Percentiles rank a stretch among this genome's conserved stretches.
These are phyloP conservation scores for Dioscorea alata DNA, from an alignment of 106 monocot genomes.

Conservation along the genomic window DNA sequence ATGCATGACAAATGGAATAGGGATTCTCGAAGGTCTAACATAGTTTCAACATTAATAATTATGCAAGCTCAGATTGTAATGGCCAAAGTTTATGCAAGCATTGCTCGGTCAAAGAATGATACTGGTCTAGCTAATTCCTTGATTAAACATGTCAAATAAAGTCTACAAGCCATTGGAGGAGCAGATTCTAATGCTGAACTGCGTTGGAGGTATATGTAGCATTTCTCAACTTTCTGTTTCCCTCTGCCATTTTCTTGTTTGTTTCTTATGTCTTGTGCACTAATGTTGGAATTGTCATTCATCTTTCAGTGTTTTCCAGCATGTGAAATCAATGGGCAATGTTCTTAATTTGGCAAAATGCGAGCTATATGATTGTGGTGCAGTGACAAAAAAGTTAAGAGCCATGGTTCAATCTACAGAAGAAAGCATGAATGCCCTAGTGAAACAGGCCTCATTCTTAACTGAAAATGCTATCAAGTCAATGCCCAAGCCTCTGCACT, in stretches of 20 bases:
- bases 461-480: conserved; percentile 66
- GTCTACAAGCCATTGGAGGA: too few relatives aligned
- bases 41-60: conserved; percentile 52
- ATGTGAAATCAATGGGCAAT: conserved; percentile 52
- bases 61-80: conserved; percentile 77
- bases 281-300: too few relatives aligned
- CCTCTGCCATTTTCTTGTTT: too few relatives aligned
- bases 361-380: conserved; percentile 23
- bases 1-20: conserved; percentile 51
- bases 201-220: too few relatives aligned
- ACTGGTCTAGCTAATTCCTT: conserved; percentile 34
- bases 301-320: conserved; percentile 32
- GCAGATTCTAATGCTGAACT: too few relatives aligned
- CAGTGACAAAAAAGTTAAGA: conserved; percentile 33
- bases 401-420: conserved; percentile 46
- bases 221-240: too few relatives aligned
- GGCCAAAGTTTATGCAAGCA: conserved; percentile 72
- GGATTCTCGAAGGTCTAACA: conserved; percentile 37
- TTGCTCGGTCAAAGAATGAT: conserved; percentile 42
- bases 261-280: too few relatives aligned
- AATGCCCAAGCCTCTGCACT: conserved; percentile 49
- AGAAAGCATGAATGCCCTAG: conserved; percentile 33
- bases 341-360: conserved; percentile 42
- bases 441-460: conserved; percentile 52
- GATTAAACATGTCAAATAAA: conserved; percentile 46